These are phyloP conservation scores for Phaeosphaeria sp. DNA, from an alignment of 2,329 filamentous ascomycete genomes.

Conservation along the genomic window DNA sequence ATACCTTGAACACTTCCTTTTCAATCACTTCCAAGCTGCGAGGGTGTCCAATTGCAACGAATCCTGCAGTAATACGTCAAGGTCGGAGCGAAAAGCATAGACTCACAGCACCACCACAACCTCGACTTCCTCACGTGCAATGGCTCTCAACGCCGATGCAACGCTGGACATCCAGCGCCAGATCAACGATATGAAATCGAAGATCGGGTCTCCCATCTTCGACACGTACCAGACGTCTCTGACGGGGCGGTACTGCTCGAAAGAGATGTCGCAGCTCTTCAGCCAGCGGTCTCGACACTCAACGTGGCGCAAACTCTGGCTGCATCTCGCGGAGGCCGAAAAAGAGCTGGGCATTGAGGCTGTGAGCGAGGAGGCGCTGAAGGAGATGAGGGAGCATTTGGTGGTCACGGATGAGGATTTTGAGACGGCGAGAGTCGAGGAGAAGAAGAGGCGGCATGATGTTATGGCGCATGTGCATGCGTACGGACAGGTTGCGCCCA, in stretches of 20 bases:
- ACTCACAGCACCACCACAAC: background rate
- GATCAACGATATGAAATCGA: constrained; percentile 27
- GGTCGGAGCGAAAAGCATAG: constrained; percentile 6
- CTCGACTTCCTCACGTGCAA: constrained; percentile 7
- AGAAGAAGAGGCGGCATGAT: constrained; percentile 67
- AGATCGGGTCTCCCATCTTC: constrained; percentile 27
- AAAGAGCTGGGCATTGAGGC: constrained; percentile 75
- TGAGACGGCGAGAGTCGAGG: constrained; percentile 54
- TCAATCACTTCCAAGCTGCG: background rate
- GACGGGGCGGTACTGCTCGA: constrained; percentile 68
- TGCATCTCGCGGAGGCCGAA: constrained; percentile 81
- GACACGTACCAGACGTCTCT: constrained; percentile 38
- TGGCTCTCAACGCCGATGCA: constrained; percentile 24
- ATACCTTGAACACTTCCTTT: background rate
- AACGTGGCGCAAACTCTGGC: constrained; percentile 86
- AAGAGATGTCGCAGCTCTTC: constrained; percentile 70
- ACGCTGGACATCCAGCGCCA: constrained; percentile 31
- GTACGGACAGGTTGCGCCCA: constrained; percentile 75
- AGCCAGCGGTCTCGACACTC: constrained; percentile 75
- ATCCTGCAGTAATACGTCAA: background rate
- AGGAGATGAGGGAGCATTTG: constrained; percentile 55
- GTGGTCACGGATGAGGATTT: constrained; percentile 58
- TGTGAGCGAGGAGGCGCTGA: constrained; percentile 70
- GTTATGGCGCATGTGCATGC: constrained; percentile 74
- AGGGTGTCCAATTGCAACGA: background rate